Conservation (phyloP, 1,284 basidiomycete genomes). For the Phlebopus sp. region DNA sequence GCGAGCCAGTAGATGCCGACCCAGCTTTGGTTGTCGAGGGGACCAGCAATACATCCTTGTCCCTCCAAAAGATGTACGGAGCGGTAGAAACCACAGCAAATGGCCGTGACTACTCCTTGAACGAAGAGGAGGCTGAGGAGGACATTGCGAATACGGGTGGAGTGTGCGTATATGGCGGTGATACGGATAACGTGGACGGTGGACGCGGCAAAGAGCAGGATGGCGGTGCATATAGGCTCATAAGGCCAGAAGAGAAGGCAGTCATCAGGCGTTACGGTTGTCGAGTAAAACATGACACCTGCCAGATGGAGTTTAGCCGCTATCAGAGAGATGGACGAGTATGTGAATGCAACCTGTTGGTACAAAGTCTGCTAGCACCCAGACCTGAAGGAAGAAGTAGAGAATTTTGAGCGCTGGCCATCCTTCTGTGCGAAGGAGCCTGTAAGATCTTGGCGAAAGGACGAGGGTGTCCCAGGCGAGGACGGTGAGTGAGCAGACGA, state of each 20-base stretch:
- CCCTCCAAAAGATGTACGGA: constrained; percentile 65
- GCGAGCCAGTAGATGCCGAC: constrained; percentile 80
- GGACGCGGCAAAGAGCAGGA: constrained; percentile 71
- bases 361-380: constrained; percentile 75
- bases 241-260: constrained; percentile 76
- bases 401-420: constrained; percentile 77
- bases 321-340: not conserved
- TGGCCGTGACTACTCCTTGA: constrained; percentile 65
- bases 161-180: constrained; percentile 66
- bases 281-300: constrained; percentile 82
- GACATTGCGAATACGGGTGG: constrained; percentile 46
- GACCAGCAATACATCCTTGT: constrained; percentile 82
- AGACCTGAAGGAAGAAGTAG: constrained; percentile 68
- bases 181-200: constrained; percentile 27
- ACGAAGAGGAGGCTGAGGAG: constrained; percentile 60
- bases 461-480: constrained; percentile 85
- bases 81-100: constrained; percentile 73
- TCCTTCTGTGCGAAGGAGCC: constrained; percentile 59
- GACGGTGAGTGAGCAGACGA: constrained; percentile 81
- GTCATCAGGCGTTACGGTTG: constrained; percentile 54
- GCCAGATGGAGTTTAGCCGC: constrained; percentile 3
- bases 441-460: constrained; percentile 72
- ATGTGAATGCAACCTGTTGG: constrained; percentile 56
- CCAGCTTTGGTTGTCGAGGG: constrained; percentile 59
- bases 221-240: constrained; percentile 77